phyloP scores from a whole-genome alignment of 2,329 filamentous ascomycete genomes.

The Berkeleyomyces rouxiae region DNA sequence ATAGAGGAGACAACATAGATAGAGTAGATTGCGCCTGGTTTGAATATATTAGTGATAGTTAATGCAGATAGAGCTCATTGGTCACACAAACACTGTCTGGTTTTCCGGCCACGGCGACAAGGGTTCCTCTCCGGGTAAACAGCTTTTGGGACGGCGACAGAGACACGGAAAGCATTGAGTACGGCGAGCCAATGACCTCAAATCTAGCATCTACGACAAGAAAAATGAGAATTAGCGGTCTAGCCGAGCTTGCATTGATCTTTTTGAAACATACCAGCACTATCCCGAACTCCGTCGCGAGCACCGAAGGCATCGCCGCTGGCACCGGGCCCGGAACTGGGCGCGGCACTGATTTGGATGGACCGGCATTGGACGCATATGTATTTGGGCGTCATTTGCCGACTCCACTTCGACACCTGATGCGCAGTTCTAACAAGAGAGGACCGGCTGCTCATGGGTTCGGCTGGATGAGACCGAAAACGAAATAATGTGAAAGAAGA shows the following conservation, averaged over 20 bases:
- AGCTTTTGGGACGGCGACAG: slow-evolving; percentile 87
- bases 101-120: slow-evolving; percentile 80
- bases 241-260: neutral
- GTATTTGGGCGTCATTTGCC: slow-evolving; percentile 20
- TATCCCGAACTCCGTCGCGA: slow-evolving; percentile 29
- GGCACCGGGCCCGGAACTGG: slow-evolving; percentile 38
- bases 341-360: slow-evolving; percentile 46
- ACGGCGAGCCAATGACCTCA: slow-evolving; percentile 79
- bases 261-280: slow-evolving; percentile 28
- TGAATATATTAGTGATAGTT: neutral
- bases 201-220: slow-evolving; percentile 64
- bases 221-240: neutral
- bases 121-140: slow-evolving; percentile 78
- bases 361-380: slow-evolving; percentile 39
- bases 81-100: slow-evolving; percentile 56
- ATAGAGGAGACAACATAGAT: slow-evolving; percentile 69
- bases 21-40: slow-evolving; percentile 70
- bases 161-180: slow-evolving; percentile 83
- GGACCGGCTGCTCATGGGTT: slow-evolving; percentile 1
- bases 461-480: neutral
- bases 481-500: neutral
- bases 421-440: slow-evolving; percentile 1
- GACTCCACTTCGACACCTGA: slow-evolving; percentile 12
- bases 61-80: too few species aligned
- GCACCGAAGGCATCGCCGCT: slow-evolving; percentile 43